A percentile compares a stretch with the other conserved stretches of the same genome.
These are phyloP conservation scores for Bromus sterilis DNA, from an alignment of 176 grass and related monocot genomes.

Conservation along the genomic window DNA sequence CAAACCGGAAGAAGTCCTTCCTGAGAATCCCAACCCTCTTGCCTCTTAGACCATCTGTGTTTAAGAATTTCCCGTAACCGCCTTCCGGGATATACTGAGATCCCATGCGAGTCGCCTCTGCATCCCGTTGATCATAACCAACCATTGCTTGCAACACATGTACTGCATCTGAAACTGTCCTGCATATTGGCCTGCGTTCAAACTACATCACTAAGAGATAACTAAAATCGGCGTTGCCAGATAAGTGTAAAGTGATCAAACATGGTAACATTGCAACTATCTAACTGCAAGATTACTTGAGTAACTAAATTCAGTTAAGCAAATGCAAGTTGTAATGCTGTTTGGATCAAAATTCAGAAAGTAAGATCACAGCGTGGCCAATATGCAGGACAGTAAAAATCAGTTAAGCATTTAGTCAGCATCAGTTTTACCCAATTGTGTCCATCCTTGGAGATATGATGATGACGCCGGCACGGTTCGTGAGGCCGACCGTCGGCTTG, in stretches of 20 bases:
- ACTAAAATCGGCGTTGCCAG: not conserved
- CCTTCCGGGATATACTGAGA: constrained; percentile 61
- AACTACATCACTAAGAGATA: not conserved
- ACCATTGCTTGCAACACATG: constrained; percentile 66
- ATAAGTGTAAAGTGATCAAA: not conserved
- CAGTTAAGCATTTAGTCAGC: not conserved
- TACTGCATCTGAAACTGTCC: constrained; percentile 76
- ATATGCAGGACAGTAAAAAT: too few species aligned
- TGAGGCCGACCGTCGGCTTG: constrained; percentile 74
- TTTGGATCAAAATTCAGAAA: not conserved
- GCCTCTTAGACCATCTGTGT: constrained; percentile 45
- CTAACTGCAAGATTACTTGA: not conserved
- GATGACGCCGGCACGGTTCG: constrained; percentile 70
- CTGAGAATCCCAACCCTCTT: constrained; percentile 69
- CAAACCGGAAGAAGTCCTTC: constrained; percentile 51
- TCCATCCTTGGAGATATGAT: constrained; percentile 70
- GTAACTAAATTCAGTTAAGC: not conserved
- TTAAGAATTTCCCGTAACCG: constrained; percentile 62
- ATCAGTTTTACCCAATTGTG: constrained; percentile 52
- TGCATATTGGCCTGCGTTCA: constrained; percentile 47
- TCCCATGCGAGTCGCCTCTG: constrained; percentile 36
- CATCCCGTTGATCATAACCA: constrained; percentile 54
- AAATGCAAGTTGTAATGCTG: not conserved
- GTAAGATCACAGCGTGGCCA: not conserved
- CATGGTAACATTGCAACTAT: not conserved